Conservation (phyloP, 805 yeast species). For the Metschnikowia similis region DNA sequence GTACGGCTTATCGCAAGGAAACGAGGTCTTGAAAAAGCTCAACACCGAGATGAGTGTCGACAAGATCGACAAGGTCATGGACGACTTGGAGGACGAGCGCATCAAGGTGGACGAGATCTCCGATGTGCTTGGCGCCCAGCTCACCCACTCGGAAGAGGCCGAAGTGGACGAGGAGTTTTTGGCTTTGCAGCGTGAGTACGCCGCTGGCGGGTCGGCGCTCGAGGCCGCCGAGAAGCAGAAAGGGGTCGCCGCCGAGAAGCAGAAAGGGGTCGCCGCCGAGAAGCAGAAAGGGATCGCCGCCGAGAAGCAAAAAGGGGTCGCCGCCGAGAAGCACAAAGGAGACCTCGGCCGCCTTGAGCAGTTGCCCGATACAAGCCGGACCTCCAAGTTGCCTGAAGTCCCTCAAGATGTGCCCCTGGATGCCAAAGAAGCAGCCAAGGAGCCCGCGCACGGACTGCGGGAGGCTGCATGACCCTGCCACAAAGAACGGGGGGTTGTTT, state of each 20-base stretch:
- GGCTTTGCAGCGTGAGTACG: slow-evolving; percentile 45
- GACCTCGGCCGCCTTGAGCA: background rate
- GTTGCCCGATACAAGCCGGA: slow-evolving; percentile 9
- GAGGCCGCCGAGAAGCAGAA: background rate
- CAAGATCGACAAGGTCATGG: slow-evolving; percentile 76
- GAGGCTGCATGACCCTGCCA: background rate
- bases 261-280: background rate
- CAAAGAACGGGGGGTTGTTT: background rate
- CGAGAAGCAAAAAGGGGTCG: background rate
- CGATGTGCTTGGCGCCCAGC: slow-evolving; percentile 42
- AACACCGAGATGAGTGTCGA: slow-evolving; percentile 77
- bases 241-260: background rate
- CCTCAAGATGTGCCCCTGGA: slow-evolving; percentile 10
- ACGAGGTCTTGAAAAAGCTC: slow-evolving; percentile 64
- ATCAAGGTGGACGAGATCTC: slow-evolving; percentile 73
- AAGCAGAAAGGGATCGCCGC: background rate
- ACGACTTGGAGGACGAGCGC: slow-evolving; percentile 77
- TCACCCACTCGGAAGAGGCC: slow-evolving; percentile 46
- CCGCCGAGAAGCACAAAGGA: background rate
- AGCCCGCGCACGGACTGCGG: background rate
- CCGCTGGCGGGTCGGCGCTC: slow-evolving; percentile 5
- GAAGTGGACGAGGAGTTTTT: slow-evolving; percentile 66
- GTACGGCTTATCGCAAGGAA: slow-evolving; percentile 78
- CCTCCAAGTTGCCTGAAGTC: slow-evolving; percentile 11
- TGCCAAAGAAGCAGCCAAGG: slow-evolving; percentile 15